Evolutionary conservation across 305 asterid species (phyloP), one percentile per base, ranked within the genome.

Genomic region (Plantago coronopus): DNA sequence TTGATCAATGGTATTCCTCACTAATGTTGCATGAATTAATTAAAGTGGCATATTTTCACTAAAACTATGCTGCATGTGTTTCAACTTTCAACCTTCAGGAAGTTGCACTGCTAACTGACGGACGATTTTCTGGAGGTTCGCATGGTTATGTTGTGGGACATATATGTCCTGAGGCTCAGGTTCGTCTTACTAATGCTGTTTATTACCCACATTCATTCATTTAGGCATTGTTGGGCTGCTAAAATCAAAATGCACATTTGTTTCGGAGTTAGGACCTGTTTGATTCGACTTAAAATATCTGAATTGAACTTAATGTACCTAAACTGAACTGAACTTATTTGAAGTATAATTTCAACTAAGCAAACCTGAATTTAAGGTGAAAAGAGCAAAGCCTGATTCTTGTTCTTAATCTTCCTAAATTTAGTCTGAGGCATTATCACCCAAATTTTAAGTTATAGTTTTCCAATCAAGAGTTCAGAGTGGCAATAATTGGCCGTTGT

Each of bases 111-210:
- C 74, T 91, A 27, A 91, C 98, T 14, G 98, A 91, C 74, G 98
- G 98, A 50, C 75, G 98, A 58, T 91, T 91, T 80, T 91, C 98
- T 31, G 98, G 98, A 70, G 98, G 91, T 59, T 91, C 98, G 7
- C 98, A 91, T 51, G 98, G 98, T 64, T 91, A 82, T 69, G 98
- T 91, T 19, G 95, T 91, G 31, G 98, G 98, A 7, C 98, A 91
- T 72, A 83, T 91, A 58, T 91, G 89, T 72, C 98, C 98, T 2
- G 98, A 91, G 75, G 96, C 98, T 45, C 98, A 91, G 93, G 98
- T 88, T 46, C 0, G 27, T 14, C 21, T 14, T 25, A 13, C 38
- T 3, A 0, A 27, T 27, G 34, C 34, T 16, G 1, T 56, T 0
- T 40, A 56, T 48, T 55, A 46, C 62, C 27, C 38, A 17, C 34